These are phyloP conservation scores for Mycotypha africana DNA, from an alignment of 371 early-diverging fungal genomes.

Conservation along the genomic window DNA sequence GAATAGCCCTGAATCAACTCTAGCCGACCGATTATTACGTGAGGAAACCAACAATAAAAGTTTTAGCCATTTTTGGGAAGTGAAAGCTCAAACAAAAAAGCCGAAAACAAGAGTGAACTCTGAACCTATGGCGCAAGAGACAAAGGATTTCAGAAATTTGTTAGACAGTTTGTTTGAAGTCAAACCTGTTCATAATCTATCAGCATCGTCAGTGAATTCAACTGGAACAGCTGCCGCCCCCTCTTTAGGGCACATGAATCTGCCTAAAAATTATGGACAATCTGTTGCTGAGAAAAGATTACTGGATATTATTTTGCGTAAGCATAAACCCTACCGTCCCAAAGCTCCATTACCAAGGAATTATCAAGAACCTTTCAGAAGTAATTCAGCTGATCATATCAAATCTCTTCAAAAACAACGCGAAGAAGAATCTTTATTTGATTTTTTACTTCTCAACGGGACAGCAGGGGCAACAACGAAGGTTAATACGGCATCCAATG, in stretches of 20 bases:
- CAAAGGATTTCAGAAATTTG: slow-evolving; percentile 10
- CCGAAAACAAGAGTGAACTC: background rate
- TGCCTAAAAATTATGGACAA: background rate
- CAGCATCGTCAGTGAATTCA: too few relatives aligned
- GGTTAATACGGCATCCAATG: background rate
- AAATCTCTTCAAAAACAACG: background rate
- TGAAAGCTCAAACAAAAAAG: too few relatives aligned
- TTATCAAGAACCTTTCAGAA: slow-evolving; percentile 5
- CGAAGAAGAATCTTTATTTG: background rate
- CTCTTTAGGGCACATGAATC: too few relatives aligned
- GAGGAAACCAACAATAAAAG: too few relatives aligned
- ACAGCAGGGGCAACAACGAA: too few relatives aligned
- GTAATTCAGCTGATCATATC: background rate
- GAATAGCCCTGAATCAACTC: too few relatives aligned
- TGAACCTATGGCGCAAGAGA: background rate
- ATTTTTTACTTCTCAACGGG: background rate
- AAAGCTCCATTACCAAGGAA: background rate
- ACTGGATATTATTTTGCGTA: slow-evolving; percentile 14
- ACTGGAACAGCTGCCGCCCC: too few relatives aligned
- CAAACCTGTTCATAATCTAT: too few relatives aligned
- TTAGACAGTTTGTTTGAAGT: slow-evolving; percentile 13
- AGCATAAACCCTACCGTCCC: slow-evolving; percentile 1
- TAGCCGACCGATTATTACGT: too few relatives aligned
- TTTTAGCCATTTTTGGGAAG: too few relatives aligned
- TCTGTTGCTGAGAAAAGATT: slow-evolving; percentile 24